Conservation (phyloP, 2,329 filamentous ascomycete genomes). For the Mycosphaerella arachidis region DNA sequence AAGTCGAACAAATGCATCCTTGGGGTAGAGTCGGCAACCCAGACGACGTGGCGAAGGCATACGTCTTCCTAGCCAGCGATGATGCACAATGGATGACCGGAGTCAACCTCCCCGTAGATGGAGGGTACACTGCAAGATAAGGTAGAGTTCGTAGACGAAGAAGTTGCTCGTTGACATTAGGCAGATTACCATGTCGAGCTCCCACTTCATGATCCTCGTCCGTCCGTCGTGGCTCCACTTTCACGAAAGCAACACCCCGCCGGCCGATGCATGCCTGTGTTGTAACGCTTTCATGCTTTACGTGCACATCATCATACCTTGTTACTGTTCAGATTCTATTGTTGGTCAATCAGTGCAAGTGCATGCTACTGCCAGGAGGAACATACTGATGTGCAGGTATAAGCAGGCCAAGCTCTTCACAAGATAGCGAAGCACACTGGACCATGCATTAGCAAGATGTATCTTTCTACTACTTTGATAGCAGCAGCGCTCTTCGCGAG, state of each 20-base stretch:
- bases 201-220: neutral
- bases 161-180: neutral
- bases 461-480: neutral
- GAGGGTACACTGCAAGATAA: constrained; percentile 13
- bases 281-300: no score
- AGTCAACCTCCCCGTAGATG: constrained; percentile 18
- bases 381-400: neutral
- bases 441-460: neutral
- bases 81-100: constrained; percentile 22
- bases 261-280: neutral
- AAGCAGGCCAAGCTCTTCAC: neutral
- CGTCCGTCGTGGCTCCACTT: neutral
- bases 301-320: neutral
- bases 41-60: constrained; percentile 20
- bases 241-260: neutral
- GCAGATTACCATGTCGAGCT: neutral
- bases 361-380: neutral
- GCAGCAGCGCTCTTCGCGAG: neutral
- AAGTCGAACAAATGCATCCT: constrained; percentile 12
- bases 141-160: neutral
- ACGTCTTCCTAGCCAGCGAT: constrained; percentile 22
- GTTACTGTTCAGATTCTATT: neutral
- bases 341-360: neutral
- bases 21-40: constrained; percentile 16
- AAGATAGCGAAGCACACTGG: neutral